Percentiles rank a stretch among this genome's conserved stretches.
Conservation (phyloP, 78 protist species). For the Emiliania huxleyi region DNA sequence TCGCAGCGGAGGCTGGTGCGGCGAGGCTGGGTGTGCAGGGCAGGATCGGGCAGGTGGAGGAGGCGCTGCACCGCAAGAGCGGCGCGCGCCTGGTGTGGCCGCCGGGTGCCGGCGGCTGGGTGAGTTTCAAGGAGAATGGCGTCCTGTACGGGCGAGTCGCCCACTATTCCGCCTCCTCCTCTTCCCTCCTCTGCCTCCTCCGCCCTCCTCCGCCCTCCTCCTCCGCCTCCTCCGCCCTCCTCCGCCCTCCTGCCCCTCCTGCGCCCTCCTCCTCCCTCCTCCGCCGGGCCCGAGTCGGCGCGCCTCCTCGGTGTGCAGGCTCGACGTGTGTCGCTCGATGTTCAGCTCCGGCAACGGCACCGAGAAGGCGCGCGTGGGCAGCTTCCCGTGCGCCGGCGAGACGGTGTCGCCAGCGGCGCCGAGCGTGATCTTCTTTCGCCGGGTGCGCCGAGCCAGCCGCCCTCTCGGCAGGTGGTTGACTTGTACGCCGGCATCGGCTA, state of each 20-base stretch:
- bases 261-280: too few relatives aligned
- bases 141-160: background rate
- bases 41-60: background rate
- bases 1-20: background rate
- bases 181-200: too few relatives aligned
- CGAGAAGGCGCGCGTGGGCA: constrained; percentile 9
- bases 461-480: too few relatives aligned
- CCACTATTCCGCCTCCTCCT: too few relatives aligned
- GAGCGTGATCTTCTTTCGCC: too few relatives aligned
- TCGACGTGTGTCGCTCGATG: constrained; percentile 38
- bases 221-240: too few relatives aligned
- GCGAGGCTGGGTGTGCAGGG: background rate
- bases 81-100: background rate
- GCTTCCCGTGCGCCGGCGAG: background rate
- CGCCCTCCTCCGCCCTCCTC: too few relatives aligned
- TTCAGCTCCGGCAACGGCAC: constrained; percentile 58
- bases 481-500: constrained; percentile 60
- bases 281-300: too few relatives aligned
- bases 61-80: constrained; percentile 28
- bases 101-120: background rate
- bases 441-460: too few relatives aligned
- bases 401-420: too few relatives aligned
- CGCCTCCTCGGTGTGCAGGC: too few relatives aligned
- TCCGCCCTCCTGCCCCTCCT: too few relatives aligned
- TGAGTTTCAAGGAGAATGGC: background rate